A percentile compares a stretch with the other conserved stretches of the same genome.
Conservation (phyloP, 78 protist genomes). For the Pigoraptor vietnamica region DNA sequence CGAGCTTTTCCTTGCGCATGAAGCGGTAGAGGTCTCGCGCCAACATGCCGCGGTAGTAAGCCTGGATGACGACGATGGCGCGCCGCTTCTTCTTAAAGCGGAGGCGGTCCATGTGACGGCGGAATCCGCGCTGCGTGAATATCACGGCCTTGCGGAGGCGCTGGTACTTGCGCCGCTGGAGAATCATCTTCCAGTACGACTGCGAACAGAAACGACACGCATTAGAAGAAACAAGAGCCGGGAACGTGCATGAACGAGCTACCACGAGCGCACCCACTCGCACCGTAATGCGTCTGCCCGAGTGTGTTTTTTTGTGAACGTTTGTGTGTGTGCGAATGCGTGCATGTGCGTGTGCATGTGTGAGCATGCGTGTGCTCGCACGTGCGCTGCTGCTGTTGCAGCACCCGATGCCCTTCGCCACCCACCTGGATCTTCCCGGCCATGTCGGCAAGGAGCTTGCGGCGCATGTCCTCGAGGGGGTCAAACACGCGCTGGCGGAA, state of each 20-base stretch:
- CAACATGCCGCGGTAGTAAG: background rate
- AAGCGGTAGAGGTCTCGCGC: constrained; percentile 1
- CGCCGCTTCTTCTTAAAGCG: background rate
- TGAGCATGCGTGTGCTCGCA: too few relatives aligned
- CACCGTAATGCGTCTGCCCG: too few relatives aligned
- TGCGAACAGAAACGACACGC: background rate
- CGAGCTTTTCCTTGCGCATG: background rate
- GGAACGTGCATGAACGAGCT: too few relatives aligned
- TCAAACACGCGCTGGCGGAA: background rate
- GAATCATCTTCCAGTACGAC: background rate
- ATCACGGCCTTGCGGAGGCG: background rate
- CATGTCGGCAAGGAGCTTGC: background rate
- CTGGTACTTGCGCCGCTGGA: background rate
- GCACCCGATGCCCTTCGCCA: too few relatives aligned
- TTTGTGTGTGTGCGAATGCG: too few relatives aligned
- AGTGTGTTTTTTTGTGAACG: too few relatives aligned
- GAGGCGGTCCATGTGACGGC: background rate
- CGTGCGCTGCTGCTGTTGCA: too few relatives aligned
- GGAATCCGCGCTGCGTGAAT: background rate
- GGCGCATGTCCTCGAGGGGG: background rate
- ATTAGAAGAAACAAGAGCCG: too few relatives aligned
- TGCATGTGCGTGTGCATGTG: too few relatives aligned
- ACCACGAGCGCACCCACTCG: background rate
- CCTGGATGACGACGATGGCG: constrained; percentile 5
- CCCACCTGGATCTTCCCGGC: background rate